phyloP scores from a whole-genome alignment of 805 yeast genomes.

The Clavispora santaluciae region DNA sequence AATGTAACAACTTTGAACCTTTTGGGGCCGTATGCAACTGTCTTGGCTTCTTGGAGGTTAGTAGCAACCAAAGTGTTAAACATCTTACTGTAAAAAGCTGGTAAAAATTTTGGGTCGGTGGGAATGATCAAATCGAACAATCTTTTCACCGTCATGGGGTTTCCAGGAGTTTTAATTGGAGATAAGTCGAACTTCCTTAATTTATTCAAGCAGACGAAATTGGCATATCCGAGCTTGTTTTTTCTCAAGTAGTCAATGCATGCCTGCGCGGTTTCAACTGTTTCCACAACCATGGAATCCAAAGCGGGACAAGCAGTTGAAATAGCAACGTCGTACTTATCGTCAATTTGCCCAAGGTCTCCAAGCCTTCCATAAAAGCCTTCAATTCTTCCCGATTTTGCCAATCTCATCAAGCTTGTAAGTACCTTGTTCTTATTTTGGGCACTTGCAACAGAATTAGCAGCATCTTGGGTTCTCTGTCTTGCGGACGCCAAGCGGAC shows the following conservation, averaged over 20 bases:
- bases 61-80: constrained; percentile 85
- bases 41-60: constrained; percentile 73
- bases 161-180: constrained; percentile 63
- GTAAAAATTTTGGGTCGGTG: constrained; percentile 60
- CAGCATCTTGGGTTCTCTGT: constrained; percentile 64
- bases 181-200: constrained; percentile 57
- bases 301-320: constrained; percentile 92
- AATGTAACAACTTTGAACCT: constrained; percentile 88
- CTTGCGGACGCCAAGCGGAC: constrained; percentile 48
- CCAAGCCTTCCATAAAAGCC: constrained; percentile 93
- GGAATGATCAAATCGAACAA: constrained; percentile 79
- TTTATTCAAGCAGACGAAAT: constrained; percentile 75
- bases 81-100: constrained; percentile 86
- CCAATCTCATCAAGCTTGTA: constrained; percentile 60
- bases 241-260: constrained; percentile 77
- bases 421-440: constrained; percentile 74
- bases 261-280: constrained; percentile 54
- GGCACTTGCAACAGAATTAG: constrained; percentile 47
- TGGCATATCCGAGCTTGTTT: constrained; percentile 82
- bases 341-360: constrained; percentile 86
- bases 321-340: constrained; percentile 83
- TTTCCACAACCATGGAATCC: constrained; percentile 90
- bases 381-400: constrained; percentile 71
- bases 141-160: constrained; percentile 62
- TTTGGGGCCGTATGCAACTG: constrained; percentile 77